Evolutionary conservation across 1,284 basidiomycete species (phyloP).

Genomic region (Ceratorhiza oryzae-sativae): DNA sequence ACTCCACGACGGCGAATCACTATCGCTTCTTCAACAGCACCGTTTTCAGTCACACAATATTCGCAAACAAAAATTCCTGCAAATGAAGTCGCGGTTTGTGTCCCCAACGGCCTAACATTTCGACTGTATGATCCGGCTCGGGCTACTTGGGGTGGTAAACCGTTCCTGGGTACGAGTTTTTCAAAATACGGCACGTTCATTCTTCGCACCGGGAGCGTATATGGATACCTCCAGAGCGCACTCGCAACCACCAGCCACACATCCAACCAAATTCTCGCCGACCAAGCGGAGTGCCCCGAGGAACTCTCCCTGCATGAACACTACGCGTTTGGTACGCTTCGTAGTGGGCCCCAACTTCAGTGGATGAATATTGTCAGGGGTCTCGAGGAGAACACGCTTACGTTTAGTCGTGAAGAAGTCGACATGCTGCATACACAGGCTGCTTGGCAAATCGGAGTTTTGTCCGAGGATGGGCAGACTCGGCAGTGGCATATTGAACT

Average conservation of each 20-base stretch:
- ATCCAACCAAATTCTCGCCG: conserved; percentile 56
- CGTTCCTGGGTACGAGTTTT: conserved; percentile 44
- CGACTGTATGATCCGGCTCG: conserved; percentile 42
- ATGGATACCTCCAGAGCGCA: conserved; percentile 52
- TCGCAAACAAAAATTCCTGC: conserved; percentile 47
- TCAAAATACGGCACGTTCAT: conserved; percentile 48
- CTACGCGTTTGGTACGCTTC: conserved; percentile 55
- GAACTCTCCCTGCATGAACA: conserved; percentile 57
- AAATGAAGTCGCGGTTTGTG: conserved; percentile 44
- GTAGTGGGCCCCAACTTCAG: conserved; percentile 56
- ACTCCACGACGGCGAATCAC: conserved; percentile 45
- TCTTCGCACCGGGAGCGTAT: conserved; percentile 49
- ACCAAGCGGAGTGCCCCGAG: conserved; percentile 53
- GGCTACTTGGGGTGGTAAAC: conserved; percentile 39
- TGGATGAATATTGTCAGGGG: conserved; percentile 60
- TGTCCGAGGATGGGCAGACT: conserved; percentile 37
- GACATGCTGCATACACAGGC: conserved; percentile 55
- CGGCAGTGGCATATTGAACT: conserved; percentile 46
- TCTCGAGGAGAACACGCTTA: conserved; percentile 51
- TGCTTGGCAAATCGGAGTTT: conserved; percentile 54
- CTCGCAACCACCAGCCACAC: conserved; percentile 53
- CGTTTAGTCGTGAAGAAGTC: conserved; percentile 53
- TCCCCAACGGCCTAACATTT: conserved; percentile 52
- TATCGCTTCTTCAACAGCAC: conserved; percentile 54
- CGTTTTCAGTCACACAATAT: conserved; percentile 55